Conservation (phyloP, 495 filamentous ascomycete genomes). For the Pyrenula aspistea region DNA sequence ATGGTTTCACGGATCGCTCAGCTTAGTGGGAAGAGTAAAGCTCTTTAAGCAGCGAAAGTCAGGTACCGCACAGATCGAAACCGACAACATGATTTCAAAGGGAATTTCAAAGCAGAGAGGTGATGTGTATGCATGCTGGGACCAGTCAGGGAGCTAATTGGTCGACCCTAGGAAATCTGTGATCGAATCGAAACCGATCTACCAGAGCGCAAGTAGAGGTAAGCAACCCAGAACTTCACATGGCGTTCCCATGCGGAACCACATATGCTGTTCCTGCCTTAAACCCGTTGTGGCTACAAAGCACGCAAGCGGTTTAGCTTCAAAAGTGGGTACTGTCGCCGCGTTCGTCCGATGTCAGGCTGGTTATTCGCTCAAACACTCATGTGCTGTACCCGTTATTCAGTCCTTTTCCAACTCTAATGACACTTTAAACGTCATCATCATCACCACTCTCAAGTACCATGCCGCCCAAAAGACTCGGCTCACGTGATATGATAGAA, state of each 20-base stretch:
- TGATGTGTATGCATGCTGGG: not conserved
- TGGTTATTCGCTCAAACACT: no score
- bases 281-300: not conserved
- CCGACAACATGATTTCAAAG: not conserved
- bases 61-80: not conserved
- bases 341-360: not conserved
- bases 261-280: not conserved
- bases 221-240: not conserved
- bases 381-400: no score
- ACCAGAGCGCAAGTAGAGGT: not conserved
- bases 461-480: slow-evolving; percentile 1
- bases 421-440: not conserved
- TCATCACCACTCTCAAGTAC: not conserved
- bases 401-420: not conserved
- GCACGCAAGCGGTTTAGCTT: not conserved
- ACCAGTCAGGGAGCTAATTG: not conserved
- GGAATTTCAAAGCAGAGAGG: not conserved
- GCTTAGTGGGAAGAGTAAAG: not conserved
- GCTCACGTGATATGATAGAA: slow-evolving; percentile 12
- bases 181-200: not conserved
- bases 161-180: not conserved
- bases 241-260: not conserved
- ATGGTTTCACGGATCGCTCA: not conserved
- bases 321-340: not conserved
- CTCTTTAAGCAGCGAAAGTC: not conserved